These are phyloP conservation scores for Pelargonium myrrhifolium DNA, from an alignment of 441 rosid genomes.

Conservation along the genomic window DNA sequence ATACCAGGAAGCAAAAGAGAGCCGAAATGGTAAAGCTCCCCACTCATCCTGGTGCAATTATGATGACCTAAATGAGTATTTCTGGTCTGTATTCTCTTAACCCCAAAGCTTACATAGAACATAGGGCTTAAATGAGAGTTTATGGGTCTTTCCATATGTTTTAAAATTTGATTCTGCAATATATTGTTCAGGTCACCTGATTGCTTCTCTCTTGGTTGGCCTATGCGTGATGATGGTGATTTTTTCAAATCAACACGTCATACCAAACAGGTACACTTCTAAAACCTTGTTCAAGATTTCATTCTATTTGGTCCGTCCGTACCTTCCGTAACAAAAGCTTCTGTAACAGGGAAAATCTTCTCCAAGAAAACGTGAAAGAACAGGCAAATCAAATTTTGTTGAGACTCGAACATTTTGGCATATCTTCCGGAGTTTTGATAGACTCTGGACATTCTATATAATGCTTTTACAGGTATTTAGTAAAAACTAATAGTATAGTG, in stretches of 20 bases:
- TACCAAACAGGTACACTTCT: conserved; percentile 35
- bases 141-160: conserved; percentile 5
- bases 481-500: conserved; percentile 2
- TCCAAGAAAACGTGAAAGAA: conserved; percentile 42
- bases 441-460: conserved; percentile 87
- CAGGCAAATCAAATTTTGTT: conserved; percentile 88
- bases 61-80: conserved; percentile 95
- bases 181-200: conserved; percentile 61
- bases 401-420: conserved; percentile 97
- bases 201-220: conserved; percentile 99
- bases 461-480: conserved; percentile 74
- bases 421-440: conserved; percentile 85
- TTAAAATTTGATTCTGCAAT: conserved; percentile 16
- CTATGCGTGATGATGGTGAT: conserved; percentile 97
- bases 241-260: conserved; percentile 80
- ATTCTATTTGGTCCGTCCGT: conserved; percentile 15
- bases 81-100: conserved; percentile 59
- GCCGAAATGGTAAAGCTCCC: conserved; percentile 74
- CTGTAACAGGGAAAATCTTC: conserved; percentile 52
- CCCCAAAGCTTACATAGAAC: conserved; percentile 16
- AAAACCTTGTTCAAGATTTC: conserved; percentile 18
- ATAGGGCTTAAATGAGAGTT: background rate
- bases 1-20: conserved; percentile 76
- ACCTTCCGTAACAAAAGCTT: conserved; percentile 16
- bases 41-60: conserved; percentile 95